phyloP scores from a whole-genome alignment of 768 basidiomycete genomes.

The Rhizopogon roseolus region DNA sequence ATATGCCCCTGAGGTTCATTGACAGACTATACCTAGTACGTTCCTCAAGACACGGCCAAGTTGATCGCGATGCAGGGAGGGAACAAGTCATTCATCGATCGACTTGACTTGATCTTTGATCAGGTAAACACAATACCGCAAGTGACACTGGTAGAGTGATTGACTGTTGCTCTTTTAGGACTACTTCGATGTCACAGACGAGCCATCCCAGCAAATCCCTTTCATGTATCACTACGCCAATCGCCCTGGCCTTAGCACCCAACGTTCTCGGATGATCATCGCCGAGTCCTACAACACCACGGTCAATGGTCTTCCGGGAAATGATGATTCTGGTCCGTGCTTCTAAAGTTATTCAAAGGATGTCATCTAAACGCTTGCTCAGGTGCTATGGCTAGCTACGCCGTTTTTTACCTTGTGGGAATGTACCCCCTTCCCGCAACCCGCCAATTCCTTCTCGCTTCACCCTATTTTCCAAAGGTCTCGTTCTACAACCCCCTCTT shows the following conservation, averaged over 20 bases:
- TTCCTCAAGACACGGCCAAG: constrained; percentile 60
- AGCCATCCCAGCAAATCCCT: constrained; percentile 65
- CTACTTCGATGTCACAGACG: constrained; percentile 61
- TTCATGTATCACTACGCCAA: constrained; percentile 71
- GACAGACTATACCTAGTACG: constrained; percentile 36
- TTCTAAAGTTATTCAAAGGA: background rate
- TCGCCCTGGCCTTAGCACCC: constrained; percentile 53
- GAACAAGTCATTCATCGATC: constrained; percentile 42
- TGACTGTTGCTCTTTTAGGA: constrained; percentile 24
- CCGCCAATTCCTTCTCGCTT: constrained; percentile 52
- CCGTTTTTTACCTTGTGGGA: constrained; percentile 52
- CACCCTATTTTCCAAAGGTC: constrained; percentile 56
- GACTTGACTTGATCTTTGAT: constrained; percentile 56
- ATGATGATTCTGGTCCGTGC: constrained; percentile 44
- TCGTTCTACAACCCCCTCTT: constrained; percentile 58
- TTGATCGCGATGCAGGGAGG: constrained; percentile 62
- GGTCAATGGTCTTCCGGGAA: constrained; percentile 54
- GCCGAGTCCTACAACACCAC: constrained; percentile 54
- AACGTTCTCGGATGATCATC: constrained; percentile 50
- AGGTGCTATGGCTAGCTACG: constrained; percentile 61
- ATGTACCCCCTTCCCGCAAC: constrained; percentile 64
- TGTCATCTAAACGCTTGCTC: background rate
- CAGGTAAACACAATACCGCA: constrained; percentile 26
- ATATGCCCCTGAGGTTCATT: background rate
- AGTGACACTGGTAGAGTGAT: background rate